Base-by-base conservation (phyloP, 352 stramenopile species). In the Peronospora tabacina region DNA sequence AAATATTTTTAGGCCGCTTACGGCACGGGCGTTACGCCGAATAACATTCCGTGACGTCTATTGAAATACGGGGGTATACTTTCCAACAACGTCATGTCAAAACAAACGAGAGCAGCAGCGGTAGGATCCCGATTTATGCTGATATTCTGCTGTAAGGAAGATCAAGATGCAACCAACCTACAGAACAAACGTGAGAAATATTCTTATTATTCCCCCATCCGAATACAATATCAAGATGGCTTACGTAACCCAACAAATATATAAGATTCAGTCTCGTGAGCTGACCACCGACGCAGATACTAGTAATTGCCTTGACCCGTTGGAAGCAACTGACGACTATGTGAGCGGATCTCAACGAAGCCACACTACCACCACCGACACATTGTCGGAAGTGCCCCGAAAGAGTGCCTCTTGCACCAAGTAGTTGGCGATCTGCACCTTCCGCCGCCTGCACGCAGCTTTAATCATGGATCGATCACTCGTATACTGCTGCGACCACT, bases 401-500 rank as follows among this genome's bases (percentile, higher is more conserved):
- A 91, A 85, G 6, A 96, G 70, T 12, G 87, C 88, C 58, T 96
- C 89, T 49, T 96, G 82, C 40, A 94, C 85, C 12, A 97, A 66
- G 39, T 96, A 96, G 33, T 94, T 87, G 11, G 87, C 87, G 47
- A 97, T 96, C 60, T 95, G 87, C 35, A 77, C 68, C 73, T 96
- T 96, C 39, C 88, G 70, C 19, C 79, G 75, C 52, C 81, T 77
- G 12, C 84, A 77, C 12, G 85, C 87, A 2, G 85, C 87, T 48
- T 94, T 89, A 50, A 97, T 94, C 75, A 96, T 91, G 22, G 80
- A 76, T 10, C 84, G 72, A 50, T 96, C 88, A 34, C 83, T 92
- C 37, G 75, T 84, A 65, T 95, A 92, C 68, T 95, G 81, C 28
- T 94, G 82, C 7, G 74, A 92, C 88, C 87, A 97, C 65, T 95